Conservation (phyloP, 2,329 filamentous ascomycete genomes). For the Leptographium wingfieldii region DNA sequence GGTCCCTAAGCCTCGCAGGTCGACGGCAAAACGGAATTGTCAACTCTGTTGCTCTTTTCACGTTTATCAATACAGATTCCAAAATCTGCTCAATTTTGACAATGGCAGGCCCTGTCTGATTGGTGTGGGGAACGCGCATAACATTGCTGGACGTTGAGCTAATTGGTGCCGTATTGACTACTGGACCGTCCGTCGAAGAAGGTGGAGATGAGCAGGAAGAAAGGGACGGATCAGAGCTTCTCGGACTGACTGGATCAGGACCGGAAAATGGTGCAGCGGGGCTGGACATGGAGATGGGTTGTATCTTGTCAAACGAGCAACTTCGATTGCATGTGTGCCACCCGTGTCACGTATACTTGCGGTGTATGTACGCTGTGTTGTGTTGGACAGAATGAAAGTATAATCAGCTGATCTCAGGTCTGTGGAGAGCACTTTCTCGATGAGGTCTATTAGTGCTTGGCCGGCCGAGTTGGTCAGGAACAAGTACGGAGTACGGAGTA, state of each 20-base stretch:
- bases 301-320: not conserved
- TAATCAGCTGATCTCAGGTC: not conserved
- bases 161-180: not conserved
- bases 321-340: no score
- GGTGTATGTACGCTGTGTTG: not conserved
- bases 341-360: not conserved
- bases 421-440: not conserved
- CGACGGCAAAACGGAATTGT: conserved; percentile 32
- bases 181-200: not conserved
- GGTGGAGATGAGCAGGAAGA: not conserved
- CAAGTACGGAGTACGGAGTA: not conserved
- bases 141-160: not conserved
- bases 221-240: not conserved
- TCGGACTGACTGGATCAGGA: not conserved
- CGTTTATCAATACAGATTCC: conserved; percentile 34
- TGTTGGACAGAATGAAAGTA: not conserved
- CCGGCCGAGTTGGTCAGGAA: not conserved
- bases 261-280: not conserved
- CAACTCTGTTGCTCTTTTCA: conserved; percentile 27
- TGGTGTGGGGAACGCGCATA: not conserved
- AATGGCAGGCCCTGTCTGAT: conserved; percentile 23
- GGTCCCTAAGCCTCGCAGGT: not conserved
- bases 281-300: not conserved
- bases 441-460: not conserved
- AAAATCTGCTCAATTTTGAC: conserved; percentile 43